Percentiles rank a stretch among this genome's conserved stretches.
Evolutionary conservation across 805 yeast genomes (phyloP).

Genomic region (Teunomyces cretensis): DNA sequence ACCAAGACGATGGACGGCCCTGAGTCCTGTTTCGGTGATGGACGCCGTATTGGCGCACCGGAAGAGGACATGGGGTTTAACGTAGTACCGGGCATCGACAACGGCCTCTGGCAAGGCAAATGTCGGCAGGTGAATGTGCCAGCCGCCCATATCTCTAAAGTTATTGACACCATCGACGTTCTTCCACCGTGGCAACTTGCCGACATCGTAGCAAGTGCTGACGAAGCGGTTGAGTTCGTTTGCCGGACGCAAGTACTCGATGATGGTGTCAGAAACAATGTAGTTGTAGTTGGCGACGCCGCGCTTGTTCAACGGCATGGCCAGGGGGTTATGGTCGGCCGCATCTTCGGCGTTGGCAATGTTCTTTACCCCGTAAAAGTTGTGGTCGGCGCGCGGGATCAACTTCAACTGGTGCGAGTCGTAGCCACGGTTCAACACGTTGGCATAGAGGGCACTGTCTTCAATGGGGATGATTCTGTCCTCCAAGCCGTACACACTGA

Average conservation of each 20-base stretch:
- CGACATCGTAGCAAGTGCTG: constrained; percentile 31
- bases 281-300: constrained; percentile 57
- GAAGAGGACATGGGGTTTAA: constrained; percentile 53
- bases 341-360: constrained; percentile 34
- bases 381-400: constrained; percentile 76
- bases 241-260: constrained; percentile 47
- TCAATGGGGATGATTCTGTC: constrained; percentile 66
- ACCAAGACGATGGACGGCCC: constrained; percentile 40
- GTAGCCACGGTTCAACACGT: constrained; percentile 54
- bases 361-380: constrained; percentile 57
- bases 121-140: constrained; percentile 41
- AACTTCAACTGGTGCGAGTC: constrained; percentile 50
- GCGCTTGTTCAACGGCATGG: constrained; percentile 45
- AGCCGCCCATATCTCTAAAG: constrained; percentile 83
- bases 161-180: constrained; percentile 65
- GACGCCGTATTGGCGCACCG: constrained; percentile 62
- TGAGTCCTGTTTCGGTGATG: constrained; percentile 52
- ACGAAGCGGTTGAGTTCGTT: constrained; percentile 57
- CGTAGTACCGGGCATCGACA: constrained; percentile 29
- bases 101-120: constrained; percentile 11
- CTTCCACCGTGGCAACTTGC: constrained; percentile 56
- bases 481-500: constrained; percentile 68
- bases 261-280: constrained; percentile 48
- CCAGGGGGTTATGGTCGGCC: constrained; percentile 34
- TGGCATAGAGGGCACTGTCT: constrained; percentile 62